phyloP scores from a whole-genome alignment of 495 filamentous ascomycete genomes.

The Talaromyces ruber region DNA sequence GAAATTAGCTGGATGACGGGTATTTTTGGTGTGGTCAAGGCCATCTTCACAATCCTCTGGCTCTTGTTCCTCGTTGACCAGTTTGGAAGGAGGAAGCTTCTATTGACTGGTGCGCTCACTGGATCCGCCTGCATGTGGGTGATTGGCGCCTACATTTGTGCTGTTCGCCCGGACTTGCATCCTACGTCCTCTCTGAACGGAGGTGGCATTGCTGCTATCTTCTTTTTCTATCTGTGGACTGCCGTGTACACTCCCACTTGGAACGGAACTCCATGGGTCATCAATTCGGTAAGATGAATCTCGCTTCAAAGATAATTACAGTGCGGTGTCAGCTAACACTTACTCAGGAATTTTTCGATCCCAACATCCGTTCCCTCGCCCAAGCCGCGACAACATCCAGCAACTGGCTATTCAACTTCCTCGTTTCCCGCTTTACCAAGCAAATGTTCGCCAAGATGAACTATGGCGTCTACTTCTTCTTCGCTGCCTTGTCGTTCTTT shows the following conservation, averaged over 20 bases:
- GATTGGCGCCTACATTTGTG: constrained; percentile 62
- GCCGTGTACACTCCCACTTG: constrained; percentile 69
- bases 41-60: constrained; percentile 52
- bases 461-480: constrained; percentile 75
- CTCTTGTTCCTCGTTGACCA: constrained; percentile 64
- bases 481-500: constrained; percentile 53
- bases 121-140: constrained; percentile 68
- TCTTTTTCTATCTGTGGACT: constrained; percentile 78
- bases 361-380: constrained; percentile 55
- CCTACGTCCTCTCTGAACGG: constrained; percentile 30
- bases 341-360: constrained; percentile 48
- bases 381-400: constrained; percentile 60
- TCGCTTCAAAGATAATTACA: neutral
- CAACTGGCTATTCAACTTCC: constrained; percentile 75
- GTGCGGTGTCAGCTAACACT: constrained; percentile 1
- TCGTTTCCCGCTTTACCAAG: constrained; percentile 62
- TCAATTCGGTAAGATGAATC: constrained; percentile 41
- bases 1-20: constrained; percentile 44
- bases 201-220: constrained; percentile 60
- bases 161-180: constrained; percentile 41
- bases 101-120: constrained; percentile 65
- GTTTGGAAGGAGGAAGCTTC: constrained; percentile 57
- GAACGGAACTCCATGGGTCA: constrained; percentile 65
- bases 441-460: constrained; percentile 67
- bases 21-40: constrained; percentile 48